Percentiles rank a stretch among this genome's conserved stretches.
phyloP scores from a whole-genome alignment of 2,329 filamentous ascomycete species.

The Phaeoacremonium minimum region DNA sequence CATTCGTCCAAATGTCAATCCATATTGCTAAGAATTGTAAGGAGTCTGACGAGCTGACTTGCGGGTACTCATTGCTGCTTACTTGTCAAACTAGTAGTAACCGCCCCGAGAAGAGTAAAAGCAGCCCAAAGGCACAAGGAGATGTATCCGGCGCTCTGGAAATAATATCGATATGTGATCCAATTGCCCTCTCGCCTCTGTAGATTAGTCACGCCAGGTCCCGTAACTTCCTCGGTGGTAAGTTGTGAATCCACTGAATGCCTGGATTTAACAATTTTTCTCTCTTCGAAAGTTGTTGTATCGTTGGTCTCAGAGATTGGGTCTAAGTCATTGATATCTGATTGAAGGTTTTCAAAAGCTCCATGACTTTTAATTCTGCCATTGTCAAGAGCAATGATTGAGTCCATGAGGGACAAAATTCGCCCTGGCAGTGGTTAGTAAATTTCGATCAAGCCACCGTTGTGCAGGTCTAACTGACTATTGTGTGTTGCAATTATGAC shows the following conservation, averaged over 20 bases:
- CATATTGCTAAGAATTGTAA: background rate
- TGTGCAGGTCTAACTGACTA: background rate
- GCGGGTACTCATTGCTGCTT: too few species aligned
- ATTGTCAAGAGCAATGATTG: background rate
- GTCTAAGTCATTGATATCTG: background rate
- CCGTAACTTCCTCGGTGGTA: too few species aligned
- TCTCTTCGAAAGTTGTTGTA: too few species aligned
- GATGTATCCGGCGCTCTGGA: background rate
- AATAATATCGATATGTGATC: background rate
- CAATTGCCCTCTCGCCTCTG: background rate
- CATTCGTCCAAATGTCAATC: background rate
- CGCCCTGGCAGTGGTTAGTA: background rate
- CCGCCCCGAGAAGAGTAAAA: background rate
- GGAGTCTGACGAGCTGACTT: background rate
- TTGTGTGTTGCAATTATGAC: slow-evolving; percentile 15
- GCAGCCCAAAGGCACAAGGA: background rate
- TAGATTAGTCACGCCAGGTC: too few species aligned
- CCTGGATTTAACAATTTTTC: too few species aligned
- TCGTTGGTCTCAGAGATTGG: too few species aligned
- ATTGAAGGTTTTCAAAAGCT: background rate
- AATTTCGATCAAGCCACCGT: background rate
- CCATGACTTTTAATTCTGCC: background rate
- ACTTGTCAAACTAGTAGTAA: background rate
- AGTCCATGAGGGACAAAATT: background rate
- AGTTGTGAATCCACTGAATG: too few species aligned